Conservation (phyloP, 2,329 filamentous ascomycete genomes). For the Talaromyces sp. region DNA sequence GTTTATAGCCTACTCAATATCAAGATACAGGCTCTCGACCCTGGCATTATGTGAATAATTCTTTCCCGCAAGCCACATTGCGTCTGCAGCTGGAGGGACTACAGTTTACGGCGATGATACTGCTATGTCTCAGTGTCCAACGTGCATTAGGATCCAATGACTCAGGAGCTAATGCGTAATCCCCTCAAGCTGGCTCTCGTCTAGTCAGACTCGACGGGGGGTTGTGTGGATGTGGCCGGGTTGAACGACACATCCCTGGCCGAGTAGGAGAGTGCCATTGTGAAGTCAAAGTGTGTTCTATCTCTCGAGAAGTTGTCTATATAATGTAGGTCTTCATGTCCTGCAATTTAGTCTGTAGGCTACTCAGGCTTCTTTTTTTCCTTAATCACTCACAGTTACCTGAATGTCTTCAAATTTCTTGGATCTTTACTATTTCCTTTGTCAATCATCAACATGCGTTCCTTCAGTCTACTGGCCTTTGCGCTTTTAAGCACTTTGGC, state of each 20-base stretch:
- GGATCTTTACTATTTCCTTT: not conserved
- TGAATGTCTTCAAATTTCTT: not conserved
- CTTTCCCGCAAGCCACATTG: not conserved
- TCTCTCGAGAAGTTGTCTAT: not conserved
- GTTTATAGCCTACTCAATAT: not conserved
- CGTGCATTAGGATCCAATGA: not conserved
- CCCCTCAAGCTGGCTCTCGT: not conserved
- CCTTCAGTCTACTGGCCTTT: not conserved
- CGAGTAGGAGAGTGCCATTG: not conserved
- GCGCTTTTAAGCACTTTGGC: not conserved
- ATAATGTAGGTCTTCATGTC: not conserved
- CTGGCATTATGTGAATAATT: not conserved
- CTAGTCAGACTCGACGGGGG: not conserved
- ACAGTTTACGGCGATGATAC: not conserved
- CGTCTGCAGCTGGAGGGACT: not conserved
- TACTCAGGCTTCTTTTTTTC: not conserved
- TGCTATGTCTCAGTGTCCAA: not conserved
- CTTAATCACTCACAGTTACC: not conserved
- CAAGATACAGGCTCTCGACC: not conserved
- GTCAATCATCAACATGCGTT: not conserved
- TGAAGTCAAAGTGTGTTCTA: not conserved
- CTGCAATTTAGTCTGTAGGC: not conserved
- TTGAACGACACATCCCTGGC: not conserved
- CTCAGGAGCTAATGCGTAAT: not conserved
- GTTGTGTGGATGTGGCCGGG: not conserved